Evolutionary conservation across 371 early-diverging fungal genomes (phyloP).

Genomic region (Mucor saturninus): DNA sequence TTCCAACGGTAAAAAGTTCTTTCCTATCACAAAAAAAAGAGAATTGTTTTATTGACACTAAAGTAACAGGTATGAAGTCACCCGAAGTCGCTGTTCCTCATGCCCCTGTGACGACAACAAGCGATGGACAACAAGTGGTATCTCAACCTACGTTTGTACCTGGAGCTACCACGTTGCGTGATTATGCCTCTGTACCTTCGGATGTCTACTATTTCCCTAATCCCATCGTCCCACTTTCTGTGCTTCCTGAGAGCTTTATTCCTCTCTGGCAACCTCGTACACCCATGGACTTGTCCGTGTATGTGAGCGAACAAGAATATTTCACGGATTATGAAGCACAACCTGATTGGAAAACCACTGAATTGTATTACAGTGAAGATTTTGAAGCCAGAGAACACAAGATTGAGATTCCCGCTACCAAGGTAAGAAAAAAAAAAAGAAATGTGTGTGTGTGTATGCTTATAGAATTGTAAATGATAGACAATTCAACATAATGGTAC

Average conservation of each 20-base stretch:
- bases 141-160: conserved; percentile 2
- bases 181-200: conserved; percentile 39
- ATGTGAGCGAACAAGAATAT: conserved; percentile 56
- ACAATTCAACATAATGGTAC: conserved; percentile 81
- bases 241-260: conserved; percentile 37
- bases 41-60: no score
- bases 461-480: conserved; percentile 28
- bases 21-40: no score
- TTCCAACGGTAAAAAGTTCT: background rate
- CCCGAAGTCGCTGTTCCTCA: no score
- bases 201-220: conserved; percentile 46
- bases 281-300: conserved; percentile 58
- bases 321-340: conserved; percentile 54
- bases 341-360: conserved; percentile 62
- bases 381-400: conserved; percentile 51
- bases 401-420: conserved; percentile 49
- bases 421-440: conserved; percentile 17
- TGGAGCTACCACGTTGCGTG: conserved; percentile 24
- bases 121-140: no score
- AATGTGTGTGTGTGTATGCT: background rate
- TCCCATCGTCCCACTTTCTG: conserved; percentile 31
- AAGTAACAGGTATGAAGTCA: no score
- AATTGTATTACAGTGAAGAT: conserved; percentile 64
- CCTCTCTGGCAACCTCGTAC: conserved; percentile 46
- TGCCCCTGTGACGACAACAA: no score